phyloP scores from a whole-genome alignment of 2,329 filamentous ascomycete species.

The Verticillium tricorpus region DNA sequence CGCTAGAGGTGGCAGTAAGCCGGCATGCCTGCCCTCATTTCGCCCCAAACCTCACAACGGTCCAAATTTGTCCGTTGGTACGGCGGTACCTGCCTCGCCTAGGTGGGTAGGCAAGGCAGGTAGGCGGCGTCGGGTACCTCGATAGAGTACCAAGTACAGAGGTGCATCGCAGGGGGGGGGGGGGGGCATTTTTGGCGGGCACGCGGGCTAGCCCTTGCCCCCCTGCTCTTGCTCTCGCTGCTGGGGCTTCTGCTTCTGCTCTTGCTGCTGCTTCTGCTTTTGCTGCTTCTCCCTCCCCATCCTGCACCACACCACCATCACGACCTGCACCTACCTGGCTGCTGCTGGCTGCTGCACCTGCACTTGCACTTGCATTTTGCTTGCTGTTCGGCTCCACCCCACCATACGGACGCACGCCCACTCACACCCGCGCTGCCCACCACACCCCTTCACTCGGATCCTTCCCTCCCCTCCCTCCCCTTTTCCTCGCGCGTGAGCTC shows the following conservation, averaged over 20 bases:
- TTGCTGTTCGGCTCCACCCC: neutral
- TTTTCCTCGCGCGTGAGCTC: neutral
- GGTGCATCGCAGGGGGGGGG: no score
- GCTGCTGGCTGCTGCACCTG: neutral
- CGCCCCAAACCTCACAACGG: neutral
- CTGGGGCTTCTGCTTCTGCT: neutral
- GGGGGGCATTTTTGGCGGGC: neutral
- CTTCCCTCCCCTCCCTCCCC: neutral
- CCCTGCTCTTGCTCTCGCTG: neutral
- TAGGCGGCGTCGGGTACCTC: neutral
- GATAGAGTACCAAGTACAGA: neutral
- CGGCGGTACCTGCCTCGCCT: neutral
- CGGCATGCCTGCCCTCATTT: neutral
- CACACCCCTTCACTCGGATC: neutral
- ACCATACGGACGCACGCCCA: neutral
- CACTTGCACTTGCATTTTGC: neutral
- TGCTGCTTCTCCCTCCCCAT: neutral
- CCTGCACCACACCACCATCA: neutral
- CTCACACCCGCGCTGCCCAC: neutral
- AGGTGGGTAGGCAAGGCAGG: neutral
- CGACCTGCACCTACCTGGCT: neutral
- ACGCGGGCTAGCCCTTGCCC: neutral
- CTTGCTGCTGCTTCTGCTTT: neutral
- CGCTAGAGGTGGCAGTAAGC: neutral
- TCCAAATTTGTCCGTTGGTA: neutral